phyloP scores from a whole-genome alignment of 306 rosid species.

The Arachis stenosperma region DNA sequence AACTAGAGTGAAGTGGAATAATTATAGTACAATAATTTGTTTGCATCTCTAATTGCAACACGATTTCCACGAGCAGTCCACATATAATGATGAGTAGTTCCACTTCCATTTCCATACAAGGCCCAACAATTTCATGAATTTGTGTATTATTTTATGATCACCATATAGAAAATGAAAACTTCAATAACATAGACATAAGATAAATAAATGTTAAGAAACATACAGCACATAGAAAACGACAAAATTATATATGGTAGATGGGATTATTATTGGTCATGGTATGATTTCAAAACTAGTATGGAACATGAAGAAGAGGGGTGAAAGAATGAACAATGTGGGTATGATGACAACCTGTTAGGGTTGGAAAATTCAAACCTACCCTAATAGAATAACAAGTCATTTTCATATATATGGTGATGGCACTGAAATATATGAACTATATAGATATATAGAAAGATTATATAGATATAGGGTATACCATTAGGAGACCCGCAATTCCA shows the following conservation, averaged over 20 bases:
- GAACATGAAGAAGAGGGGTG: conserved; percentile 12
- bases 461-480: neutral
- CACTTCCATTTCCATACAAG: neutral
- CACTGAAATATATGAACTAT: conserved; percentile 17
- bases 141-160: neutral
- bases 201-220: too few species aligned
- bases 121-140: conserved; percentile 11
- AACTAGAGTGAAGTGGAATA: too few species aligned
- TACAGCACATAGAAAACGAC: neutral
- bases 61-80: neutral
- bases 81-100: neutral
- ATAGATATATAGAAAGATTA: neutral
- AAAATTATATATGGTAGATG: neutral
- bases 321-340: neutral
- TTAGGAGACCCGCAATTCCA: conserved; percentile 37
- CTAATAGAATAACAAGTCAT: neutral
- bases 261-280: neutral
- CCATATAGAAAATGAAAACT: neutral
- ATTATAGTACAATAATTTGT: too few species aligned
- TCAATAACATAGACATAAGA: neutral
- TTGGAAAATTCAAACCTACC: conserved; percentile 29
- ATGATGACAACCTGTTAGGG: conserved; percentile 2
- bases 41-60: neutral
- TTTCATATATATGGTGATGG: conserved; percentile 24
- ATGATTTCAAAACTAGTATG: conserved; percentile 1